Base-by-base conservation (phyloP, 352 stramenopile species). In the Thraustotheca clavata region DNA sequence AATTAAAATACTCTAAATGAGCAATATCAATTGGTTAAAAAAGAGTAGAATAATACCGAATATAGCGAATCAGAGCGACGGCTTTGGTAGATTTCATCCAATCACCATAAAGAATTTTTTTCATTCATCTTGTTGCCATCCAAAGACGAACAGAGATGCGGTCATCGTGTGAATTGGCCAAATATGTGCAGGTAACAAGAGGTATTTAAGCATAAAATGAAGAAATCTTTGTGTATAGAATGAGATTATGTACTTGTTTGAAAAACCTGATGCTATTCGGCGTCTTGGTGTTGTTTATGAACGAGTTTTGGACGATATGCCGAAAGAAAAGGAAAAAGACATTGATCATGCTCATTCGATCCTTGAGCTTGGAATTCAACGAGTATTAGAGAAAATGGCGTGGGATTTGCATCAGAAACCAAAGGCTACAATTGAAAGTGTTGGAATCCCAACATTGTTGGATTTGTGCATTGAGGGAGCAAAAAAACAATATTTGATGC, bases 381-480 rank as follows among this genome's bases (percentile, higher is more conserved):
- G 86, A 40, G 62, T 94, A n/a, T 80, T 85, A n/a, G 77, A 89
- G 34, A 71, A 76, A 26, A 63, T 94, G 1, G 89, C 83, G 9
- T 92, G 85, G 83, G 78, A 79, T 9, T 73, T 94, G 59, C 79
- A 90, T 60, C 83, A 69, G 7, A 74, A 87, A 55, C 38, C 69
- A 2, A 72, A 76, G 49, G 77, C 79, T 50, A 88, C 80, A 31
- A 73, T 76, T 12, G 69, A 36, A 20, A 80, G 71, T 47, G 77
- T 91, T 36, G 83, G 85, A 11, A 69, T 91, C 18, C 78, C 83
- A 3, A 73, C 74, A 55, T 72, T 94, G 4, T 69, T 94, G 46
- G 85, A 94, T 41, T 52, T 94, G 50, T 94, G 83, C 48, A 92
- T 92, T 60, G 76, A 76, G 12, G 85, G 85, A n/a, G 84, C 89